Evolutionary conservation across 2,329 filamentous ascomycete genomes (phyloP).

Genomic region (Colletotrichum caudatum): DNA sequence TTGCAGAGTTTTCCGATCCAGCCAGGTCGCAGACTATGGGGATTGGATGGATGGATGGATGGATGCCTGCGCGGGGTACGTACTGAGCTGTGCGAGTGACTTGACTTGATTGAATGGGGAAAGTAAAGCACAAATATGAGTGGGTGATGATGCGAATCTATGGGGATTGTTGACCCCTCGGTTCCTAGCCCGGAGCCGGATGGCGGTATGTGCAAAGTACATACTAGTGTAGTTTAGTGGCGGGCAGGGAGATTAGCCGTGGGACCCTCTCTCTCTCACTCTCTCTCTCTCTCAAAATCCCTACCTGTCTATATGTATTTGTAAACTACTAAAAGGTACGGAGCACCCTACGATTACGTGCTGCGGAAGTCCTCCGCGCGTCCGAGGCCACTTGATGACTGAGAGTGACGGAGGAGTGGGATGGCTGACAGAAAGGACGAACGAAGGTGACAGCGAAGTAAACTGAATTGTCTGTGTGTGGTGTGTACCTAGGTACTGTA

Average conservation of each 20-base stretch:
- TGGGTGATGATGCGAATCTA: slow-evolving; percentile 28
- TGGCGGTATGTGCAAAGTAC: slow-evolving; percentile 1
- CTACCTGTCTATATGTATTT: neutral
- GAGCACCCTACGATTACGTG: neutral
- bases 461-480: neutral
- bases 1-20: slow-evolving; percentile 40
- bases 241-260: slow-evolving; percentile 35
- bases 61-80: neutral
- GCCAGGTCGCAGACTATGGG: slow-evolving; percentile 19
- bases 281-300: neutral
- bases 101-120: neutral
- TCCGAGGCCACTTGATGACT: neutral
- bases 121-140: neutral
- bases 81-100: neutral
- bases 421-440: neutral
- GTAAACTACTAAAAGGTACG: neutral
- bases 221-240: neutral
- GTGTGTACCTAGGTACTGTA: neutral
- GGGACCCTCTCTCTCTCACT: neutral
- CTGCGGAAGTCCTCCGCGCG: neutral
- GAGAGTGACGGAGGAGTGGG: neutral
- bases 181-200: slow-evolving; percentile 9
- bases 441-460: neutral
- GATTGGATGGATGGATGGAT: neutral
- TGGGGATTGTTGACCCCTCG: neutral